Evolutionary conservation across 1,284 basidiomycete genomes (phyloP), one percentile per base, ranked within the genome.

Genomic region (Dichomitus squalens): DNA sequence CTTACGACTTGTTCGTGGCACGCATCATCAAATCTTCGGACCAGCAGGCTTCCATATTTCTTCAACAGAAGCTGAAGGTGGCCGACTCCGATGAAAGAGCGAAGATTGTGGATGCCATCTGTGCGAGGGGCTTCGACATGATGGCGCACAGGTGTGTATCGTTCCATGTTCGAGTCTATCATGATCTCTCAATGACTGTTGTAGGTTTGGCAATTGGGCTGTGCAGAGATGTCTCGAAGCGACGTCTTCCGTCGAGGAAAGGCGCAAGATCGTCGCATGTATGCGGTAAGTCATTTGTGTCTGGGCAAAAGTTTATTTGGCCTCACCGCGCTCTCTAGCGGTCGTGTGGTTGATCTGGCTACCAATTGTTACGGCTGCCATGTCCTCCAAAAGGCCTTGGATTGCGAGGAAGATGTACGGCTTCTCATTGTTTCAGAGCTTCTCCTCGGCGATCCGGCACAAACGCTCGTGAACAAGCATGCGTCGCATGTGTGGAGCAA

Each of bases 401-500:
- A 93, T 64, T 92, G 90, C 66, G 90, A 93, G 64, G 90, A 93
- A 71, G 90, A 92, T 53, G 85, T 92, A 38, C 79, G 89, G 39
- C 72, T 92, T 31, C 71, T 91, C 53, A 90, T 93, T 57, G 91
- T 93, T 29, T 88, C 88, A 1, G 90, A 93, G 70, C 79, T 93
- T 35, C 80, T 93, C 35, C 78, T 86, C 18, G 88, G 89, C 1
- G 90, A 92, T 67, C 90, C 90, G 8, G 88, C 89, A 2, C 82
- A 90, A 68, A 93, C 90, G 6, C 77, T 93, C 21, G 86, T 92
- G 11, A 93, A 93, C 70, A 93, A 93, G 70, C 90, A 93, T 70
- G 90, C 90, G 1, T 91, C 89, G 53, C 90, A 92, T 70, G 90
- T 92, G 20, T 92, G 90, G 90, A 91, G 88, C 73, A 92, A 92